Evolutionary conservation across 495 filamentous ascomycete species (phyloP).

Genomic region (Hypoxylon lenormandii): DNA sequence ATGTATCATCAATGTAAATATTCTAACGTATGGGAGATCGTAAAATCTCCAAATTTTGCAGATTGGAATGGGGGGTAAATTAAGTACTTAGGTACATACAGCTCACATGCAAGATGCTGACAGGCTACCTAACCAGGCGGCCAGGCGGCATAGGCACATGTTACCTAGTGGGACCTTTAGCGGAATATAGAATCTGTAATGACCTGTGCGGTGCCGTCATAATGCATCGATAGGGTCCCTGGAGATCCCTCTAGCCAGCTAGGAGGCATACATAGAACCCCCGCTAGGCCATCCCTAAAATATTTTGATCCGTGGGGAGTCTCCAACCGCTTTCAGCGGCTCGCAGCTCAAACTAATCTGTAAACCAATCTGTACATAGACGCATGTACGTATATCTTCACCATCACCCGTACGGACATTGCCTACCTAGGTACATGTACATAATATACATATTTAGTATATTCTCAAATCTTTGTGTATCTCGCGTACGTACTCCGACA

Average conservation of each 20-base stretch:
- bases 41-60: too few relatives aligned
- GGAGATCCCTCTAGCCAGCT: background rate
- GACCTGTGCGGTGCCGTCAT: constrained; percentile 45
- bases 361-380: constrained; percentile 1
- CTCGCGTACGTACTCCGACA: background rate
- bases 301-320: constrained; percentile 11
- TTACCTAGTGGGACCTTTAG: background rate
- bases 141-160: constrained; percentile 39
- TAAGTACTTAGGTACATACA: too few relatives aligned
- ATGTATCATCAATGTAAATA: too few relatives aligned
- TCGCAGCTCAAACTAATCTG: background rate
- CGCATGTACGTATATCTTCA: background rate
- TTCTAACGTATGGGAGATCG: too few relatives aligned
- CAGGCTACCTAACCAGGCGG: too few relatives aligned
- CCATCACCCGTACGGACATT: too few relatives aligned
- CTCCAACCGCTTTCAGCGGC: constrained; percentile 9
- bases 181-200: background rate
- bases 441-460: background rate
- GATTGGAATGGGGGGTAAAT: too few relatives aligned
- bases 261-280: too few relatives aligned
- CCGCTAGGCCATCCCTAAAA: constrained; percentile 28
- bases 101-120: too few relatives aligned
- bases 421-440: too few relatives aligned
- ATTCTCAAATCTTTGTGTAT: background rate
- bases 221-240: constrained; percentile 25